phyloP scores from a whole-genome alignment of 2,329 filamentous ascomycete species.

The Diaporthe citri region DNA sequence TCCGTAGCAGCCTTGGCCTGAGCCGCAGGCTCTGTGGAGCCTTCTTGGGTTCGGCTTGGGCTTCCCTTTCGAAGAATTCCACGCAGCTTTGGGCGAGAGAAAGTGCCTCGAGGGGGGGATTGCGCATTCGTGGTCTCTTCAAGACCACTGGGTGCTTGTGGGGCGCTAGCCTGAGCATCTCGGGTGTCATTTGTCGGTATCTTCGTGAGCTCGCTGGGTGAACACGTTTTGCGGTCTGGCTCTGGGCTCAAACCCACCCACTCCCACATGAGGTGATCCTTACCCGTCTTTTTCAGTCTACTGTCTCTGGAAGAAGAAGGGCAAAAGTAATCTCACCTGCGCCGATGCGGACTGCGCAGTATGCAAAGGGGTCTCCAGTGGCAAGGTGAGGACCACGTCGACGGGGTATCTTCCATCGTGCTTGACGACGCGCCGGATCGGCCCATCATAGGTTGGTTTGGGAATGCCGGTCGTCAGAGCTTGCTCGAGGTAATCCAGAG shows the following conservation, averaged over 20 bases:
- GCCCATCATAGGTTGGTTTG: not conserved
- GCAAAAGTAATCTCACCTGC: not conserved
- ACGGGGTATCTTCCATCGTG: not conserved
- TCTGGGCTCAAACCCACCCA: rapidly evolving
- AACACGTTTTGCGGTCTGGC: no score
- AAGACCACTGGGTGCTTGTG: not conserved
- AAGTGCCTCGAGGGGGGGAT: not conserved
- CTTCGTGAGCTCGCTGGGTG: not conserved
- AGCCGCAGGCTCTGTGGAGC: not conserved
- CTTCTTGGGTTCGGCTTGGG: not conserved
- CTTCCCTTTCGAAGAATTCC: not conserved
- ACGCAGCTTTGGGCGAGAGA: not conserved
- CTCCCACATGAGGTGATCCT: not conserved
- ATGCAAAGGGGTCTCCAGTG: not conserved
- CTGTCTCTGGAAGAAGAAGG: no score
- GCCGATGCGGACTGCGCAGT: rapidly evolving
- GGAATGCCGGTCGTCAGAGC: not conserved
- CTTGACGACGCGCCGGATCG: not conserved
- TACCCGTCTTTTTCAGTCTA: not conserved
- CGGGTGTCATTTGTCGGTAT: not conserved
- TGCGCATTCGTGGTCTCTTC: not conserved
- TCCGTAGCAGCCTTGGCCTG: not conserved
- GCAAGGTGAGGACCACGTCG: not conserved
- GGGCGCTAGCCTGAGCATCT: not conserved
- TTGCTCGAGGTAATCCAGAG: not conserved